Conservation (phyloP, 108 stramenopile species). For the Skeletonema marinoi region DNA sequence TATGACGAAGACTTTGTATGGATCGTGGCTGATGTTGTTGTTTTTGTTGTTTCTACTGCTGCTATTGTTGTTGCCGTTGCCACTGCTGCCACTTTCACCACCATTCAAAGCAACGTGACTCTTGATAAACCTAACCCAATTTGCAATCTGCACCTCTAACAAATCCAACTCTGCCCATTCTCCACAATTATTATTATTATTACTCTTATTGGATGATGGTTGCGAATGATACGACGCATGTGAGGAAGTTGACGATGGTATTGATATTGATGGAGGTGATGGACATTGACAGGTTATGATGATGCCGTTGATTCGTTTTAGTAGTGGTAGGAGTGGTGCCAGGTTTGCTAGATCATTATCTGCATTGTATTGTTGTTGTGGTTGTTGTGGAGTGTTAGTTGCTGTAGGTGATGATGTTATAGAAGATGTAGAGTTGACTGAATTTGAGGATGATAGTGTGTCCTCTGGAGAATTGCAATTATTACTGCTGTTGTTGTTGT, state of each 20-base stretch:
- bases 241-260: constrained; percentile 11
- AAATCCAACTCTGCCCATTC: constrained; percentile 13
- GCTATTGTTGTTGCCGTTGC: background rate
- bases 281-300: constrained; percentile 20
- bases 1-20: background rate
- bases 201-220: background rate
- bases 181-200: background rate
- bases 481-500: background rate
- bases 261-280: constrained; percentile 2
- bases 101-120: background rate
- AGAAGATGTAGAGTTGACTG: background rate
- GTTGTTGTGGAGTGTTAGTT: background rate
- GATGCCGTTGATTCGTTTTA: constrained; percentile 19
- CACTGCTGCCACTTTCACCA: background rate
- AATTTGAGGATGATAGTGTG: background rate
- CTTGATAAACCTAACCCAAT: constrained; percentile 9
- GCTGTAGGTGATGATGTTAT: constrained; percentile 4
- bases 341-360: background rate
- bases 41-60: background rate
- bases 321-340: constrained; percentile 17
- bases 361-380: background rate
- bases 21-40: background rate
- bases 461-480: background rate
- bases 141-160: constrained; percentile 17
- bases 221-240: background rate